Conservation (phyloP, 2,329 filamentous ascomycete species). For the Scleromitrula shiraiana region DNA sequence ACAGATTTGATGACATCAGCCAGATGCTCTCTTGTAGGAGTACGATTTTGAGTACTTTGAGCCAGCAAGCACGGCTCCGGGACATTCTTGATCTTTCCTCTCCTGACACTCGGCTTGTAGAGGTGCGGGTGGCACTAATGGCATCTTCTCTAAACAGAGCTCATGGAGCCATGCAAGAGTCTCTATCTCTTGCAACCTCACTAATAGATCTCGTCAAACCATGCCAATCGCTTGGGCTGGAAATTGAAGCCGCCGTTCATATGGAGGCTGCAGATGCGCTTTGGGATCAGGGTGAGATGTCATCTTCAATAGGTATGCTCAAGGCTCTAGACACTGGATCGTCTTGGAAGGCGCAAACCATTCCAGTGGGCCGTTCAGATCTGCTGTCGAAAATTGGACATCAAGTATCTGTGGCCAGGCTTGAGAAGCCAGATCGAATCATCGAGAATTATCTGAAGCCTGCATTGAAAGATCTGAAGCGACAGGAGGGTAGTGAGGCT, state of each 20-base stretch:
- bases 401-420: conserved; percentile 78
- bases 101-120: conserved; percentile 58
- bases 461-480: conserved; percentile 72
- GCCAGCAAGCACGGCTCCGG: conserved; percentile 58
- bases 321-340: conserved; percentile 59
- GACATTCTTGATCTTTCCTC: conserved; percentile 52
- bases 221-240: conserved; percentile 63
- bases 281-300: conserved; percentile 90
- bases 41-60: conserved; percentile 72
- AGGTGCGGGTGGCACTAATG: conserved; percentile 69
- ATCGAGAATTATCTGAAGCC: conserved; percentile 79
- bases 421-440: conserved; percentile 87
- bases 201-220: conserved; percentile 68
- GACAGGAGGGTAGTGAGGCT: conserved; percentile 61
- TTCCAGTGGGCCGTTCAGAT: conserved; percentile 66
- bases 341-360: conserved; percentile 58
- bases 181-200: conserved; percentile 74
- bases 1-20: conserved; percentile 68
- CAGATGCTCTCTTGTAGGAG: conserved; percentile 76
- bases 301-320: conserved; percentile 81
- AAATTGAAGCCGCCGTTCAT: conserved; percentile 67
- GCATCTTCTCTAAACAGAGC: conserved; percentile 69
- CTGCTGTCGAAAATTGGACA: conserved; percentile 82
- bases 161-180: conserved; percentile 78
- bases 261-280: conserved; percentile 83